Conservation (phyloP, 106 monocot species). For the Ottelia alismoides region DNA sequence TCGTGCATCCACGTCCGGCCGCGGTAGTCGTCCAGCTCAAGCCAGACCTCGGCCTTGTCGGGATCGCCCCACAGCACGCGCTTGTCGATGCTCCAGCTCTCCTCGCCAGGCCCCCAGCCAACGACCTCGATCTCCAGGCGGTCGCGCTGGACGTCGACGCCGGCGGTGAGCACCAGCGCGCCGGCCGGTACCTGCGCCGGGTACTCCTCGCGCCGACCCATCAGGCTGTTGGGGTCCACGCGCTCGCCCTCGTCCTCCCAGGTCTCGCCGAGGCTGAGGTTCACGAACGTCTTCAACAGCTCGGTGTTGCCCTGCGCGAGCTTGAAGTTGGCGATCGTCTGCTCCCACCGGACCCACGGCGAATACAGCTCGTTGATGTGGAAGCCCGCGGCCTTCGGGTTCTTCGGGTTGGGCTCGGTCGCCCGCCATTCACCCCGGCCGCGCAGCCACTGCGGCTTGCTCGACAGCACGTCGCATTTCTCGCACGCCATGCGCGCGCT, state of each 20-base stretch:
- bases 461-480: too few relatives aligned
- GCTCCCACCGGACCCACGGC: background rate
- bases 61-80: background rate
- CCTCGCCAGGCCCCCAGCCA: background rate
- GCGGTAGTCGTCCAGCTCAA: background rate
- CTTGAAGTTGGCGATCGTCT: background rate
- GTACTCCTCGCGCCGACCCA: background rate
- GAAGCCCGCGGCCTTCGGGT: too few relatives aligned
- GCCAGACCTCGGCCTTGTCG: background rate
- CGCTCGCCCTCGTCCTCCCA: background rate
- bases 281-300: background rate
- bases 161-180: background rate
- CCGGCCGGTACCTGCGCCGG: background rate
- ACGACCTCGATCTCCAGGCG: background rate
- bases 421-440: too few relatives aligned
- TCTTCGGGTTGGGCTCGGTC: too few relatives aligned
- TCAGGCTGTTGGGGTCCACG: background rate
- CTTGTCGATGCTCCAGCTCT: background rate
- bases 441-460: too few relatives aligned
- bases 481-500: too few relatives aligned
- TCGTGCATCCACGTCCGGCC: background rate
- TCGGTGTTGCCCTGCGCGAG: background rate
- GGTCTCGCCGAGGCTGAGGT: background rate
- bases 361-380: too few relatives aligned
- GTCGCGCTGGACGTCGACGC: background rate